These are phyloP conservation scores for Xanthoconium stramineum DNA, from an alignment of 768 basidiomycete genomes.

Conservation along the genomic window DNA sequence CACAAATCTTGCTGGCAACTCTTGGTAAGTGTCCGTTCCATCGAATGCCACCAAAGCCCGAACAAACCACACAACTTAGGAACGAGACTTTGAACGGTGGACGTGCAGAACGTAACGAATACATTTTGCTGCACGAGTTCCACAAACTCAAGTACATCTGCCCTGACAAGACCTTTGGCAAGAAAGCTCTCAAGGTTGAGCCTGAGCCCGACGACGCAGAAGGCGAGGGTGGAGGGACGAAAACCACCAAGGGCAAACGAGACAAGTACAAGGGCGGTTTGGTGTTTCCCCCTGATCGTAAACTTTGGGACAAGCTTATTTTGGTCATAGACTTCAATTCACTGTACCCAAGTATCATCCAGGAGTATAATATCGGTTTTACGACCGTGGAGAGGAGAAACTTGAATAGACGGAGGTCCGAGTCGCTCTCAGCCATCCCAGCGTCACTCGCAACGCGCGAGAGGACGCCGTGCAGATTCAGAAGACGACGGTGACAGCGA, in stretches of 20 bases:
- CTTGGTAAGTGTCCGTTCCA: constrained; percentile 60
- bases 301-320: constrained; percentile 94
- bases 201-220: constrained; percentile 54
- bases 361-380: constrained; percentile 99
- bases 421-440: constrained; percentile 40
- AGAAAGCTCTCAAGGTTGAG: constrained; percentile 57
- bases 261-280: constrained; percentile 99
- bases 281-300: constrained; percentile 94
- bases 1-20: constrained; percentile 94
- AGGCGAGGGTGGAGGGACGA: constrained; percentile 41
- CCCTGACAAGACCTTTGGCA: constrained; percentile 89
- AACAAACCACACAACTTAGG: constrained; percentile 43
- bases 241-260: constrained; percentile 62
- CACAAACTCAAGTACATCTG: constrained; percentile 94
- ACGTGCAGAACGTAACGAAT: constrained; percentile 98
- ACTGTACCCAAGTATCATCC: constrained; percentile 97
- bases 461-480: constrained; percentile 17
- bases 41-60: background rate
- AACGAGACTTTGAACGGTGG: constrained; percentile 97
- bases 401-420: no score
- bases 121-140: constrained; percentile 97
- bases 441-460: constrained; percentile 36
- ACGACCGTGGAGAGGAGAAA: constrained; percentile 89
- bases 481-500: constrained; percentile 38
- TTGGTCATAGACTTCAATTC: constrained; percentile 99